Base-by-base conservation (phyloP, 495 filamentous ascomycete genomes). In the Daldinia decipiens region DNA sequence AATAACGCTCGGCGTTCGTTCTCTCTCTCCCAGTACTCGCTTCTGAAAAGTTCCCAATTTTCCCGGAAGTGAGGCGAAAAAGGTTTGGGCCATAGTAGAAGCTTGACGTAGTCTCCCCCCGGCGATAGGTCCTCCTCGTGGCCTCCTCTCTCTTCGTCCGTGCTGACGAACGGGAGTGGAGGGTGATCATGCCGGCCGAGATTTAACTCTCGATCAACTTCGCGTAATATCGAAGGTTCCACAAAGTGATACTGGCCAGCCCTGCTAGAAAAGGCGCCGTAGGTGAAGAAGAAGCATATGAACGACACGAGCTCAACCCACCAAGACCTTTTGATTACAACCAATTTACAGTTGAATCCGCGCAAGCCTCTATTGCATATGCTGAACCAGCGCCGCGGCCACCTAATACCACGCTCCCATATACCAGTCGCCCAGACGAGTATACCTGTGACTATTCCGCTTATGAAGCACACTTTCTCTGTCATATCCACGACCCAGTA, bases 1-100 rank as follows among this genome's bases (percentile, higher is more conserved):
- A 97, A 81, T 52, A 91, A 77, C 5, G 89, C 86, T 13, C 95
- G 92, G 3, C 93, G 87, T 80, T 95, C 93, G 73, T 99, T 99
- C 79, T 99, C 96, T 66, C 88, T 90, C 71, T 97, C 95, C 95
- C 95, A 99, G 76, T 97, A 99, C 65, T 97, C 94, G 29, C 90
- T 87, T 36, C 96, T 86, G 78, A 95, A 99, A 4, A 93, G 78
- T 73, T 99, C 95, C 95, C 95, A 99, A 66, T 96, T 97, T 75
- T 97, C 93, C n/a, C 95, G 88, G 76, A 99, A 98, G 59, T 92
- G 92, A 0, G 96, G 90, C 11, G 93, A 94, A 71, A 99, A 99
- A 0, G 94, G 92, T 79, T 99, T 99, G 5, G 95, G 94, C 39
- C 98, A 85, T 12, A 99, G 84, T 19, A 99, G 83, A 24, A 99